A percentile compares a stretch with the other conserved stretches of the same genome.
These are phyloP conservation scores for Striga hermonthica DNA, from an alignment of 305 asterid species.

Conservation along the genomic window DNA sequence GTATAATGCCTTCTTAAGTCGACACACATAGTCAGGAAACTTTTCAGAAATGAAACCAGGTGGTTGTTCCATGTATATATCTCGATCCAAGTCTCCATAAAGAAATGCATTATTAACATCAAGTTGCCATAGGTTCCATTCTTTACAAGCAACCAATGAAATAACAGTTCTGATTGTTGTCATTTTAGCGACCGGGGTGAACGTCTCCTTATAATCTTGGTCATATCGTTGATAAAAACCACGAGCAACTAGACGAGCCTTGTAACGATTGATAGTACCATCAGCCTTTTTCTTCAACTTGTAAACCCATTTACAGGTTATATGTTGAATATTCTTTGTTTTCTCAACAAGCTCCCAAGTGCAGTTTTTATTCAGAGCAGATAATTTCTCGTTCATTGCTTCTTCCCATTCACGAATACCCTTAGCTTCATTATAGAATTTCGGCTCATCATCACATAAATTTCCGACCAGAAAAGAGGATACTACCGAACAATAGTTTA, in stretches of 20 bases:
- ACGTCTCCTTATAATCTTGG: neutral
- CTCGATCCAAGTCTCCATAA: neutral
- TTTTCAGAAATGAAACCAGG: neutral
- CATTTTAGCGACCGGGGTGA: neutral
- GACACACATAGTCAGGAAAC: neutral
- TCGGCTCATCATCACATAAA: too few relatives aligned
- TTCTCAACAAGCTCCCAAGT: constrained; percentile 3
- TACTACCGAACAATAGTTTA: neutral
- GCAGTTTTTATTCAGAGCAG: constrained; percentile 1
- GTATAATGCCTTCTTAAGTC: too few relatives aligned
- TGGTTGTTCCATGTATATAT: neutral
- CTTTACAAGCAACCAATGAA: neutral
- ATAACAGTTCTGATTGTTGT: neutral
- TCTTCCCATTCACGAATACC: too few relatives aligned
- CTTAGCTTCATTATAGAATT: too few relatives aligned
- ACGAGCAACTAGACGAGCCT: neutral
- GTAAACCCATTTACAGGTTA: constrained; percentile 18
- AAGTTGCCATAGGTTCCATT: neutral
- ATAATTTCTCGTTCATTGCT: too few relatives aligned
- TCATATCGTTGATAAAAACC: neutral
- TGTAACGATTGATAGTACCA: neutral
- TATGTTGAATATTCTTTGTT: neutral
- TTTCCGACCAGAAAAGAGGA: neutral
- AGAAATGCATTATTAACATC: neutral
- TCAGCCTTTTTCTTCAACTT: neutral